A percentile compares a stretch with the other conserved stretches of the same genome.
phyloP scores from a whole-genome alignment of 371 early-diverging fungal species.

The Mortierella sp. region DNA sequence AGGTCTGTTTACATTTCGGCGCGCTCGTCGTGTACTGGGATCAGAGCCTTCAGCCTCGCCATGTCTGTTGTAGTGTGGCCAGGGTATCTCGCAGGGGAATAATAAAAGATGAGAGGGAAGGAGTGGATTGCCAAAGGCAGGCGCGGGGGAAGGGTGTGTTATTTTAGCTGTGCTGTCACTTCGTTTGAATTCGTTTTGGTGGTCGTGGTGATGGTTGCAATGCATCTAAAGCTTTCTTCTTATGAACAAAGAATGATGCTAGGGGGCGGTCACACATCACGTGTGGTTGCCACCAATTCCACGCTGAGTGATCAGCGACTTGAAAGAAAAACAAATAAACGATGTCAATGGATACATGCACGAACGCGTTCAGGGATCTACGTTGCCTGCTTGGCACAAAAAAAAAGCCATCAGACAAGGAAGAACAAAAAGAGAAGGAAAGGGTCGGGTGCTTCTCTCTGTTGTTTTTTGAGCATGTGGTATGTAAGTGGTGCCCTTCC shows the following conservation, averaged over 20 bases:
- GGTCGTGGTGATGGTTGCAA: background rate
- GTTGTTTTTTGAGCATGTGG: no score
- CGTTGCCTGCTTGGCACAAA: background rate
- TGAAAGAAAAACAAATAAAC: no score
- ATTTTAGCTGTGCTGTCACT: background rate
- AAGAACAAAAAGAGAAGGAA: background rate
- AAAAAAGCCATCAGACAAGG: background rate
- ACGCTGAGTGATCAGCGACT: no score
- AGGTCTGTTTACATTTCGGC: background rate
- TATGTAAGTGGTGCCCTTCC: no score
- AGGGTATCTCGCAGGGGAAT: background rate
- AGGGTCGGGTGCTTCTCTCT: no score
- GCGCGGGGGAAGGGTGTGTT: background rate
- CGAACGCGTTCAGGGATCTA: background rate
- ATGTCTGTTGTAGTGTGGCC: background rate
- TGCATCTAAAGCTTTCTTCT: background rate
- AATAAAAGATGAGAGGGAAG: background rate
- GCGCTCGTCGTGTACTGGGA: conserved; percentile 5
- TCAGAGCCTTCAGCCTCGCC: conserved; percentile 9
- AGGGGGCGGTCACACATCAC: background rate
- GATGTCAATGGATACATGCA: no score
- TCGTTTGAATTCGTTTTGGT: background rate
- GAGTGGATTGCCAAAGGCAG: background rate
- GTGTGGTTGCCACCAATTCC: background rate
- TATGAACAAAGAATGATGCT: background rate